phyloP scores from a whole-genome alignment of 495 filamentous ascomycete genomes.

The Lasiosphaeria miniovina region DNA sequence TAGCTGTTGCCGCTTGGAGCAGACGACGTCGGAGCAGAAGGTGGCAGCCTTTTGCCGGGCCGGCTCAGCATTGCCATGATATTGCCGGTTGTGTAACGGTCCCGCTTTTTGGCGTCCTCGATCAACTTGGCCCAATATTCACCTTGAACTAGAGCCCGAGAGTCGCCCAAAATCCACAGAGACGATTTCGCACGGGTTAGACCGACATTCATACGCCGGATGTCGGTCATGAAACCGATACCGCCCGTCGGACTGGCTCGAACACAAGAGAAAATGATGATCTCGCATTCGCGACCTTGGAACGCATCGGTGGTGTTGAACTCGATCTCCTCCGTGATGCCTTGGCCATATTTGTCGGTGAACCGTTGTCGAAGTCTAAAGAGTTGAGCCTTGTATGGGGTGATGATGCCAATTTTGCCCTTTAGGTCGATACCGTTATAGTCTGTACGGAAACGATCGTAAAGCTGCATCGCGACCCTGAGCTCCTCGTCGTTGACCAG shows the following conservation, averaged over 20 bases:
- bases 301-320: slow-evolving; percentile 99
- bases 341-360: slow-evolving; percentile 63
- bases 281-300: slow-evolving; percentile 92
- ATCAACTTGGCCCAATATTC: slow-evolving; percentile 87
- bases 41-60: slow-evolving; percentile 25
- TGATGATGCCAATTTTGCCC: slow-evolving; percentile 92
- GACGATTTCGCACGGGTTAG: slow-evolving; percentile 93
- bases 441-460: slow-evolving; percentile 70
- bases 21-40: slow-evolving; percentile 17
- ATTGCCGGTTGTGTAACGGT: slow-evolving; percentile 74
- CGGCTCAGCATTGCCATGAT: slow-evolving; percentile 43
- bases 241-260: slow-evolving; percentile 81
- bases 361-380: slow-evolving; percentile 73
- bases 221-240: slow-evolving; percentile 97
- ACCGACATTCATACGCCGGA: slow-evolving; percentile 99
- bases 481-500: slow-evolving; percentile 87
- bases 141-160: slow-evolving; percentile 76
- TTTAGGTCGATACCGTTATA: slow-evolving; percentile 65
- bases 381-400: slow-evolving; percentile 94
- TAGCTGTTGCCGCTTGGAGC: neutral
- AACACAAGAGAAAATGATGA: slow-evolving; percentile 99
- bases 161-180: slow-evolving; percentile 92
- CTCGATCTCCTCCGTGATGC: slow-evolving; percentile 74
- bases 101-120: slow-evolving; percentile 68
- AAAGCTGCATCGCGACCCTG: slow-evolving; percentile 78